Evolutionary conservation across 805 yeast genomes (phyloP).

Genomic region (Lachancea sp.): DNA sequence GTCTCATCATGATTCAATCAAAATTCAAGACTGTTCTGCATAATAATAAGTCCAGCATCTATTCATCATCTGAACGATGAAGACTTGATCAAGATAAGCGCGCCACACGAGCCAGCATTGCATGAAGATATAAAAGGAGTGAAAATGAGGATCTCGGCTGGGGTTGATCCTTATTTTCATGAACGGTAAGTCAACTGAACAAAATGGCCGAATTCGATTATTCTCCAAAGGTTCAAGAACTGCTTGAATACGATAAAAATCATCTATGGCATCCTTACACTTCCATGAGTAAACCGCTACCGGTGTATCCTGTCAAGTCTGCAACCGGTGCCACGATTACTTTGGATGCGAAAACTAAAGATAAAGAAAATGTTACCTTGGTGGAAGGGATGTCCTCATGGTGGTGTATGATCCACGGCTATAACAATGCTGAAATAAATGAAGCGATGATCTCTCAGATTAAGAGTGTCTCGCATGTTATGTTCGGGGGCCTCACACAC

Average conservation of each 20-base stretch:
- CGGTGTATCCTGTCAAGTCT: slow-evolving; percentile 21
- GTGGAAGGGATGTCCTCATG: slow-evolving; percentile 32
- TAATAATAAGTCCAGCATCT: too few species aligned
- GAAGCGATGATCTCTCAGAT: slow-evolving; percentile 32
- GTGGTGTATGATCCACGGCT: slow-evolving; percentile 33
- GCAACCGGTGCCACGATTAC: slow-evolving; percentile 21
- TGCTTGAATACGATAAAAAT: slow-evolving; percentile 14
- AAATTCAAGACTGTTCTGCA: background rate
- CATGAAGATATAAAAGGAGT: too few species aligned
- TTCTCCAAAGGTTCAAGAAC: background rate
- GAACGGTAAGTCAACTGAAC: too few species aligned
- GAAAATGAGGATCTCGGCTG: too few species aligned
- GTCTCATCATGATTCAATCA: background rate
- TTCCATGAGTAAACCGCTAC: slow-evolving; percentile 21
- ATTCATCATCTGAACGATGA: too few species aligned
- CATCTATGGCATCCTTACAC: slow-evolving; percentile 33
- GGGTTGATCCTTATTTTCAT: too few species aligned
- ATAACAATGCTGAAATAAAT: slow-evolving; percentile 23
- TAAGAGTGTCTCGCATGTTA: slow-evolving; percentile 26
- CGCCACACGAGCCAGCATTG: too few species aligned
- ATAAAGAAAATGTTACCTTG: slow-evolving; percentile 10
- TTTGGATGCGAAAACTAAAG: slow-evolving; percentile 11
- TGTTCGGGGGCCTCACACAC: slow-evolving; percentile 30
- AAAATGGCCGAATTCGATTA: background rate
- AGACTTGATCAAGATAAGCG: too few species aligned